phyloP scores from a whole-genome alignment of 176 grass and related monocot species.

The Lolium perenne region DNA sequence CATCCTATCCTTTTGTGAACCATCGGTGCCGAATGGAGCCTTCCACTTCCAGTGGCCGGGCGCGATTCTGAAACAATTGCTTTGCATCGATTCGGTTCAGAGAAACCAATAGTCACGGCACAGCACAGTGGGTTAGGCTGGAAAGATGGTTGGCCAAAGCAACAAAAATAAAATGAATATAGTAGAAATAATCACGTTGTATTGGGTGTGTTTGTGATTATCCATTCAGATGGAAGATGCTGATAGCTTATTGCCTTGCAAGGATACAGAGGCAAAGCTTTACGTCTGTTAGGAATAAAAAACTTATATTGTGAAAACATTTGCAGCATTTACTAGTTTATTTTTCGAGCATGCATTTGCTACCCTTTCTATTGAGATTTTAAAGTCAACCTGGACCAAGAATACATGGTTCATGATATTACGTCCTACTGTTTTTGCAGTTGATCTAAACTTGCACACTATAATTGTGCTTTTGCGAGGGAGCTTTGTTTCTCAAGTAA shows the following conservation, averaged over 20 bases:
- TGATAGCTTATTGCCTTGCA: not conserved
- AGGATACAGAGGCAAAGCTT: not conserved
- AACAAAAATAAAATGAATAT: not conserved
- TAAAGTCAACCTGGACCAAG: not conserved
- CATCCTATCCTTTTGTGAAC: constrained; percentile 21
- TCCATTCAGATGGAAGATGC: too few relatives aligned
- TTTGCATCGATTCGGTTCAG: not conserved
- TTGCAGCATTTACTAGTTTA: not conserved
- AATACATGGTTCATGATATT: not conserved
- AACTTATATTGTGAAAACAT: too few relatives aligned
- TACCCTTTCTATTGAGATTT: not conserved
- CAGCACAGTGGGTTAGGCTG: not conserved
- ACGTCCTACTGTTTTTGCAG: too few relatives aligned
- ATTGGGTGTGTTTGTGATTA: too few relatives aligned
- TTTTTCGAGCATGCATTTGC: not conserved
- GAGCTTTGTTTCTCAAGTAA: not conserved
- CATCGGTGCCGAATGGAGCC: not conserved
- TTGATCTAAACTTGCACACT: too few relatives aligned
- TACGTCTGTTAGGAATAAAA: not conserved
- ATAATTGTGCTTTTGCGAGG: too few relatives aligned
- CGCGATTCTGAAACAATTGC: not conserved
- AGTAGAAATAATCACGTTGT: not conserved
- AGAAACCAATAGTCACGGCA: not conserved
- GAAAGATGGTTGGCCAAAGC: not conserved
- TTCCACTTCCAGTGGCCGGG: not conserved